Base-by-base conservation (phyloP, 2,329 filamentous ascomycete genomes). In the Claviceps citrina region DNA sequence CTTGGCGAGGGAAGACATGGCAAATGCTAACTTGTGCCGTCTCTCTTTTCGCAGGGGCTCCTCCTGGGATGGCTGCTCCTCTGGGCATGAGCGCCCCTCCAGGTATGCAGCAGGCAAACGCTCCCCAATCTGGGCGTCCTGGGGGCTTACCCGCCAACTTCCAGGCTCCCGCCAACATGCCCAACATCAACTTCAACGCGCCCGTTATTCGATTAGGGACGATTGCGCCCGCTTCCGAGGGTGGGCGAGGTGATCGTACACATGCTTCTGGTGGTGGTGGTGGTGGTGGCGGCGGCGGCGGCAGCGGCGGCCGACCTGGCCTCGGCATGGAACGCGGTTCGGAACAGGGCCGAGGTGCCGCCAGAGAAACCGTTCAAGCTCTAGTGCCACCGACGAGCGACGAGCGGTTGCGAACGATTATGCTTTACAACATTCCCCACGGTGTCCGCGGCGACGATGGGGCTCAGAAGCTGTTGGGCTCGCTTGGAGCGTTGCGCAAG, bases 111-210 rank as follows among this genome's bases (percentile, higher is more conserved):
- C 81, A 81, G 67, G 69, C 76, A 55, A 83, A 75, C 60, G 69
- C 70, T 57, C 71, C 78, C 52, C 81, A 84, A 66, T 73, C 82
- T 65, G 83, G 79, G 65, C 78, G 83, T 67, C 83, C 83, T 58
- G 83, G 74, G 60, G 78, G 76, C 54, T 78, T 93, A 47, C 85
- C 84, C 46, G 67, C 78, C 43, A 84, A 78, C 60, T 95, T 94
- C 63, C 84, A 93, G 66, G 77, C 85, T 36, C 87, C 89, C 8
- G 69, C 83, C 38, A 94, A 91, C 56, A 84, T 95, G 72, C 86
- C 89, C 38, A 93, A 93, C 59, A 94, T 98, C 68, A 95, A 98
- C 66, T 94, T 96, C 67, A 93, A 84, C 54, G 91, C 91, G 27
- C 87, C 89, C 42, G 86, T 96, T 44, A 96, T 98, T 55, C 83